Evolutionary conservation across 768 basidiomycete species (phyloP).

Genomic region (Termitomyces sp.): DNA sequence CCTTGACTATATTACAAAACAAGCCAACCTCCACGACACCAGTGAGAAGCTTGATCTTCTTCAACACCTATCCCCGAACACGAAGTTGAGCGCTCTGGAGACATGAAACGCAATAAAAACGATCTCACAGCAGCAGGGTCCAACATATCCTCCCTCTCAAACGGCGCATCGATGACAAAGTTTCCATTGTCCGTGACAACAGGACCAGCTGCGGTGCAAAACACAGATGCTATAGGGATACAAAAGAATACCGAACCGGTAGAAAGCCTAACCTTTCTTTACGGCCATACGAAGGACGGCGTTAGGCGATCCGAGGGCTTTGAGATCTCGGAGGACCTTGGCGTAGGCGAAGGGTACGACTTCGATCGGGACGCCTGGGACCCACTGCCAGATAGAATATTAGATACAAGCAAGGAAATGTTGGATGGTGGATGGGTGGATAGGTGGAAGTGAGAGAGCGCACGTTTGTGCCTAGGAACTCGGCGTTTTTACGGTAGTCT

Average conservation of each 20-base stretch:
- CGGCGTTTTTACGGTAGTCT: constrained; percentile 92
- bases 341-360: constrained; percentile 96
- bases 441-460: constrained; percentile 23
- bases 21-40: constrained; percentile 98
- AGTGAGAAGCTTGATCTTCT: constrained; percentile 87
- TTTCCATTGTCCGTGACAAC: constrained; percentile 97
- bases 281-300: constrained; percentile 91
- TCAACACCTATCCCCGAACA: constrained; percentile 63
- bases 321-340: constrained; percentile 72
- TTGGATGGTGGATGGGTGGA: neutral
- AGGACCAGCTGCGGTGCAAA: constrained; percentile 65
- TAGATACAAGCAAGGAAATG: neutral
- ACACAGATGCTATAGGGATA: neutral
- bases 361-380: constrained; percentile 90
- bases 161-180: constrained; percentile 97
- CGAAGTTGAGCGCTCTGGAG: neutral
- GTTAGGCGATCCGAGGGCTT: constrained; percentile 57
- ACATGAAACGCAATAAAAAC: neutral
- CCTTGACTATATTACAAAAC: constrained; percentile 90
- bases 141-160: constrained; percentile 62
- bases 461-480: constrained; percentile 78
- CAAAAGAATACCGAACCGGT: neutral
- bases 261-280: constrained; percentile 48
- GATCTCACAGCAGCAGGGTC: constrained; percentile 58
- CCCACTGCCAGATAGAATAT: constrained; percentile 69